Conservation (phyloP, 2,329 filamentous ascomycete species). For the Chaetomium olivaceum region DNA sequence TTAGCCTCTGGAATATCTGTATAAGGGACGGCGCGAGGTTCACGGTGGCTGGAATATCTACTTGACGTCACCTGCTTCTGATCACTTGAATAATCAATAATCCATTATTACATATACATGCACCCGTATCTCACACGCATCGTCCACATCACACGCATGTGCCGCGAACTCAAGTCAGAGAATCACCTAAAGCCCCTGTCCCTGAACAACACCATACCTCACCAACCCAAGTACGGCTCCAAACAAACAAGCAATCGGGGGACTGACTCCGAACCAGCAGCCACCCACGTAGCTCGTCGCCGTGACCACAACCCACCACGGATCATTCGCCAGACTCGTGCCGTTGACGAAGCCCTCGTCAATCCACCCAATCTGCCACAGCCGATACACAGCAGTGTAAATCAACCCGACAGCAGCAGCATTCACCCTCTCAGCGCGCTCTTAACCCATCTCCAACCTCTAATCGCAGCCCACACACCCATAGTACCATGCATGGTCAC, state of each 20-base stretch:
- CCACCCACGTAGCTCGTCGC: conserved; percentile 48
- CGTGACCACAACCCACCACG: conserved; percentile 66
- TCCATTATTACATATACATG: too few relatives aligned
- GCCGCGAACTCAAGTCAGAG: too few relatives aligned
- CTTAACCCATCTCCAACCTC: conserved; percentile 49
- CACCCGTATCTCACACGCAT: too few relatives aligned
- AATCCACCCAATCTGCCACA: conserved; percentile 59
- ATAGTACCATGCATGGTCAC: conserved; percentile 52
- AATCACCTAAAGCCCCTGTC: too few relatives aligned
- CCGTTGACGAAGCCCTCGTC: conserved; percentile 51
- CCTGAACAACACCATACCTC: conserved; percentile 44
- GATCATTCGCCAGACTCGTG: conserved; percentile 56
- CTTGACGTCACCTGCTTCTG: too few relatives aligned
- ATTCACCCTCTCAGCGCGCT: conserved; percentile 58
- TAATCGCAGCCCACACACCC: conserved; percentile 56
- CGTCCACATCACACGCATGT: too few relatives aligned
- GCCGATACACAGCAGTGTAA: conserved; percentile 65
- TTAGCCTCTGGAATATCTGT: too few relatives aligned
- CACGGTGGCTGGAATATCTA: too few relatives aligned
- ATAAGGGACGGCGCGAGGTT: too few relatives aligned
- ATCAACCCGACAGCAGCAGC: conserved; percentile 62
- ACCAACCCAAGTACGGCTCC: conserved; percentile 50
- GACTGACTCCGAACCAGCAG: conserved; percentile 48
- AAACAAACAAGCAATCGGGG: conserved; percentile 47
- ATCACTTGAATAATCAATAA: too few relatives aligned